These are phyloP conservation scores for Parafenestella ontariensis DNA, from an alignment of 2,329 filamentous ascomycete species.

Conservation along the genomic window DNA sequence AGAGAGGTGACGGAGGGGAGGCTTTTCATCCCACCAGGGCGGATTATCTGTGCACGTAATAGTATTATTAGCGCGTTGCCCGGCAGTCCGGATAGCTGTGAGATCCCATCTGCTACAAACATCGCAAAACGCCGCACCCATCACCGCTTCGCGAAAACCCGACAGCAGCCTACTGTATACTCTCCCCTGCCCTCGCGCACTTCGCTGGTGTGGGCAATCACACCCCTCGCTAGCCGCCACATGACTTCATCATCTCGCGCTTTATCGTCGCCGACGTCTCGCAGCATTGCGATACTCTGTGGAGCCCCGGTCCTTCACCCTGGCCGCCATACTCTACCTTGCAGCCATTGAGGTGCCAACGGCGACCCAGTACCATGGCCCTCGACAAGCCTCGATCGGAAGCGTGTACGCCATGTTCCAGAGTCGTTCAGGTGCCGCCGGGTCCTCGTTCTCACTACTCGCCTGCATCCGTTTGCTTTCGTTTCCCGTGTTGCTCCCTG, in stretches of 20 bases:
- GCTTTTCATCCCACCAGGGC: not conserved
- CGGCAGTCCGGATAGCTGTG: conserved; percentile 13
- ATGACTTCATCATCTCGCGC: conserved; percentile 17
- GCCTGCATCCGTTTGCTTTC: conserved; percentile 2
- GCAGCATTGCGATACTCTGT: not conserved
- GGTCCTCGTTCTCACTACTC: not conserved
- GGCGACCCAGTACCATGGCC: conserved; percentile 26
- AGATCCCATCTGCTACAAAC: conserved; percentile 16
- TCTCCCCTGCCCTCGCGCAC: conserved; percentile 21
- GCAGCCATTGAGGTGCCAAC: conserved; percentile 21
- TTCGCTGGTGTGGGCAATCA: conserved; percentile 7
- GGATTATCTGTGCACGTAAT: conserved; percentile 12
- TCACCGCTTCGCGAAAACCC: conserved; percentile 8
- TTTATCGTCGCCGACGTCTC: conserved; percentile 24
- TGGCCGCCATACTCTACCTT: not conserved
- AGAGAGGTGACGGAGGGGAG: not conserved
- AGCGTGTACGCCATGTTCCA: conserved; percentile 18
- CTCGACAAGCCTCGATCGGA: conserved; percentile 19
- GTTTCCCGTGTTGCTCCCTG: not conserved
- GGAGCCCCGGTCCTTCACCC: conserved; percentile 1
- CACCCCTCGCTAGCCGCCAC: conserved; percentile 18
- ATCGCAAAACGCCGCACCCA: conserved; percentile 13
- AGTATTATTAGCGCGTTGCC: conserved; percentile 12
- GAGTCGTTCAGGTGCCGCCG: conserved; percentile 1
- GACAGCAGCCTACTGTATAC: conserved; percentile 18